Evolutionary conservation across 345 rosid species (phyloP), one percentile per base, ranked within the genome.

Genomic region (Sonneratia alba): DNA sequence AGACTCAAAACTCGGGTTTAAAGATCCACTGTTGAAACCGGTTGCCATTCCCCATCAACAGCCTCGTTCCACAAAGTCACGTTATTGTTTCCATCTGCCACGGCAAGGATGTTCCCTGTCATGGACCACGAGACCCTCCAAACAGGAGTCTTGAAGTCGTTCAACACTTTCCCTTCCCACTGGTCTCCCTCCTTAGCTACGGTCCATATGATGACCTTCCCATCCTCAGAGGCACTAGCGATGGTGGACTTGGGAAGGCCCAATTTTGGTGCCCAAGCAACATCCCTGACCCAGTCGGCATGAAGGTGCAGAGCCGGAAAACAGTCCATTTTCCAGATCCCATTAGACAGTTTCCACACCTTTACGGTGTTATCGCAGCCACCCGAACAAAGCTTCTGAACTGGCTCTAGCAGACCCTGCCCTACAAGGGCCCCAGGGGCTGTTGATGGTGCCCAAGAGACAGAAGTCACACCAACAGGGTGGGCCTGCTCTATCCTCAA

Each of bases 61-160:
- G 74, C 74, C 40, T 75, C 78, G 6, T 70, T 70, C 78, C 78
- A 75, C 57, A 75, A 70, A 37, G 73, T 64, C 53, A 75, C 70
- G 7, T 64, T 70, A 51, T 70, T 75, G 65, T 55, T 70, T 21
- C 73, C 74, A 3, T 70, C 78, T 15, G 78, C 78, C 47, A 75
- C 70, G 2, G 78, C 78, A 37, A 70, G 69, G 18, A 75, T 65
- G 78, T 70, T 75, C 13, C 73, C 78, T 9, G 78, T 64, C 38
- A 75, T 64, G 43, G 78, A 75, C 78, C 78, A 75, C 5, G 78
- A 75, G 51, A 75, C 74, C 69, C 74, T 70, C 78, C 78, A 75
- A 18, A 75, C 78, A 2, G 78, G 73, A 32, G 70, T 65, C 56
- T 55, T 75, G 18, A 75, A 75, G 66, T 75, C 73, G 24, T 27